These are phyloP conservation scores for Haplosporangium sp. DNA, from an alignment of 371 early-diverging fungal species.

Conservation along the genomic window DNA sequence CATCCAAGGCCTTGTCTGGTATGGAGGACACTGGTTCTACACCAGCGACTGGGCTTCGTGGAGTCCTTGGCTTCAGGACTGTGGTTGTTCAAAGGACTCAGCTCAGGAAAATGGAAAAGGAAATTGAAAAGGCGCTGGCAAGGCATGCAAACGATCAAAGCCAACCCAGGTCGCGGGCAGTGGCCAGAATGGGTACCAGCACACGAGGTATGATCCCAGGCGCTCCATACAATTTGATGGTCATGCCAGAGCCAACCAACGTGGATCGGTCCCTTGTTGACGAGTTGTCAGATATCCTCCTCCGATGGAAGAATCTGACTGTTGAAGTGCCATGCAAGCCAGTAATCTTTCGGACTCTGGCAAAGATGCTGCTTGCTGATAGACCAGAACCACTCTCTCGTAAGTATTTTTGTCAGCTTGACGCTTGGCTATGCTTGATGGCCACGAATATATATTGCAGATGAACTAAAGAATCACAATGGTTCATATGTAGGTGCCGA, in stretches of 20 bases:
- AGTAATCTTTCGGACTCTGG: constrained; percentile 24
- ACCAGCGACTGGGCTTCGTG: constrained; percentile 28
- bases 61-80: constrained; percentile 46
- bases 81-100: constrained; percentile 52
- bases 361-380: constrained; percentile 31
- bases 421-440: not conserved
- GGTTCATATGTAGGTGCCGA: constrained; percentile 17
- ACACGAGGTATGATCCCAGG: constrained; percentile 50
- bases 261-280: constrained; percentile 28
- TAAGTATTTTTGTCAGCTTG: constrained; percentile 4
- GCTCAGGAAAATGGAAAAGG: constrained; percentile 54
- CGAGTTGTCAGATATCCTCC: constrained; percentile 35
- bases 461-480: not conserved
- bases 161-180: constrained; percentile 35
- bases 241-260: constrained; percentile 13
- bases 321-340: constrained; percentile 43
- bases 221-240: constrained; percentile 33
- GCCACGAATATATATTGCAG: not conserved
- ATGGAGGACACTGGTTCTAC: constrained; percentile 25
- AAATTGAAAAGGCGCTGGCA: constrained; percentile 44
- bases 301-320: constrained; percentile 37
- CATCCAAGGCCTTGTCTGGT: constrained; percentile 11
- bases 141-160: constrained; percentile 25
- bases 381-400: constrained; percentile 24
- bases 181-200: constrained; percentile 34